Percentiles rank a stretch among this genome's conserved stretches.
Conservation (phyloP, 2,329 filamentous ascomycete genomes). For the Fusarium succisae region DNA sequence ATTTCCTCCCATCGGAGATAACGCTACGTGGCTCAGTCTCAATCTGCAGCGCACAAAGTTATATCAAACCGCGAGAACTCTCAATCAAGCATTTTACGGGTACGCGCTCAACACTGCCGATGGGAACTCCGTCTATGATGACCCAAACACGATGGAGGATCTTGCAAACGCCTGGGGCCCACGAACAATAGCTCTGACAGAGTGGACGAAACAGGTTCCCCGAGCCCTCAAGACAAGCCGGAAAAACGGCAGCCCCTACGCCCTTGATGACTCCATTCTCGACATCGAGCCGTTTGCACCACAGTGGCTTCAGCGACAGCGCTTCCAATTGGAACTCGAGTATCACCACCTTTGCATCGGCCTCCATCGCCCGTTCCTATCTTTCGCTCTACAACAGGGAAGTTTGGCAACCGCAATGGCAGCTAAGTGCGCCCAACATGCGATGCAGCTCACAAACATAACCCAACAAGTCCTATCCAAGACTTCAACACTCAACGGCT, state of each 20-base stretch:
- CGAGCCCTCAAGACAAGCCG: background rate
- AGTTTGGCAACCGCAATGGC: background rate
- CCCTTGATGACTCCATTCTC: background rate
- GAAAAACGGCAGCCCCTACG: background rate
- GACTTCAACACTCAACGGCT: background rate
- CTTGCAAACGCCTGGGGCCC: background rate
- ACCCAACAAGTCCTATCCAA: background rate
- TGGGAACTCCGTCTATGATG: background rate
- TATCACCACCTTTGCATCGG: slow-evolving; percentile 10
- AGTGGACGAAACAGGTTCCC: background rate
- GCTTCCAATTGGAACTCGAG: background rate
- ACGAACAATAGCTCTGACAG: background rate
- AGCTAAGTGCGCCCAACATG: background rate
- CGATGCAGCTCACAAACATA: slow-evolving; percentile 1
- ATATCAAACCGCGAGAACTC: background rate
- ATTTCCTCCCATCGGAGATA: slow-evolving; percentile 2
- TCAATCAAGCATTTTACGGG: background rate
- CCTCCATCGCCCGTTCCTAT: slow-evolving; percentile 7
- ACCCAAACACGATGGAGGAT: background rate
- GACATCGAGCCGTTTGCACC: slow-evolving; percentile 2
- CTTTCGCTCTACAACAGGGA: background rate
- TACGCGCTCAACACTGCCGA: background rate
- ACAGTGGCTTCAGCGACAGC: slow-evolving; percentile 7
- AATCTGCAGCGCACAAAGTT: slow-evolving; percentile 1
- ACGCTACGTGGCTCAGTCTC: slow-evolving; percentile 7